Evolutionary conservation across 73 alveolate genomes (phyloP).

Genomic region (Breviolum minutum): DNA sequence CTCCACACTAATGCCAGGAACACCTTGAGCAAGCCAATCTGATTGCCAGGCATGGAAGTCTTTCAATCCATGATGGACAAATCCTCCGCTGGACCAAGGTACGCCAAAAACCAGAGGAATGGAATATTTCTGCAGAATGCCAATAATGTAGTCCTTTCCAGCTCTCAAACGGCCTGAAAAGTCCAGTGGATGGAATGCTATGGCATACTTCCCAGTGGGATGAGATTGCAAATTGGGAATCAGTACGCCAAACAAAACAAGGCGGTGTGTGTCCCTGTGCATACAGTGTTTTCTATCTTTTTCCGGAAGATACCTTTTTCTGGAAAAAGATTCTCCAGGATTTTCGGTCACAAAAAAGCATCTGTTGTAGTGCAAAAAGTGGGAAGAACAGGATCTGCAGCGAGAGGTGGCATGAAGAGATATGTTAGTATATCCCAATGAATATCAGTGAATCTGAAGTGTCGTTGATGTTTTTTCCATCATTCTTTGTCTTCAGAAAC

Average conservation of each 20-base stretch:
- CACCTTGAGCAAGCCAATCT: background rate
- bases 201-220: background rate
- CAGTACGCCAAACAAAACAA: background rate
- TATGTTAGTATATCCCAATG: too few relatives aligned
- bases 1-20: constrained; percentile 66
- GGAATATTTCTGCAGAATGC: constrained; percentile 64
- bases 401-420: too few relatives aligned
- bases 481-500: too few relatives aligned
- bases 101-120: constrained; percentile 56
- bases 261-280: background rate
- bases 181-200: background rate
- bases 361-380: too few relatives aligned
- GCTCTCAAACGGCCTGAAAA: constrained; percentile 10
- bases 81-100: constrained; percentile 19
- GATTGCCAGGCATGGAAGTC: background rate
- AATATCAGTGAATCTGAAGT: too few relatives aligned
- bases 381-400: too few relatives aligned
- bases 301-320: too few relatives aligned
- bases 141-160: constrained; percentile 44
- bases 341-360: too few relatives aligned
- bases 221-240: too few relatives aligned
- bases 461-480: too few relatives aligned
- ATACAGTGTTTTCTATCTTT: background rate
- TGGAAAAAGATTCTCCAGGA: too few relatives aligned
- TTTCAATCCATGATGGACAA: too few relatives aligned